Evolutionary conservation across 352 stramenopile species (phyloP).

Genomic region (Globisporangium spiculum): DNA sequence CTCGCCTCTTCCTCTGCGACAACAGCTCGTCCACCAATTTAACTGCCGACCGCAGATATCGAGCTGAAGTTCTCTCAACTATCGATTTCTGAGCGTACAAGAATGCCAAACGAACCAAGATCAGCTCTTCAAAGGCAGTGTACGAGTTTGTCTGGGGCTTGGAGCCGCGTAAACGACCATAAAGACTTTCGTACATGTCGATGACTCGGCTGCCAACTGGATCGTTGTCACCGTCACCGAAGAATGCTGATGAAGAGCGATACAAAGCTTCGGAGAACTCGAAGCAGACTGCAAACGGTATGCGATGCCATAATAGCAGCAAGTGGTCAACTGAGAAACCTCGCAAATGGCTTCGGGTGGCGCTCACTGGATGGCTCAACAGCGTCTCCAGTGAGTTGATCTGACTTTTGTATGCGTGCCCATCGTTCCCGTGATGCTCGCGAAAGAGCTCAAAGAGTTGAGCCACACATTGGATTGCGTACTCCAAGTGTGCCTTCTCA

Average conservation of each 20-base stretch:
- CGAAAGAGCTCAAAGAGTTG: constrained; percentile 39
- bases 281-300: constrained; percentile 61
- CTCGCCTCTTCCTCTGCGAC: constrained; percentile 19
- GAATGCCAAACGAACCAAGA: constrained; percentile 53
- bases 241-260: constrained; percentile 18
- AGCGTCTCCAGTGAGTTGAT: constrained; percentile 7
- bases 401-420: background rate
- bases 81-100: constrained; percentile 30
- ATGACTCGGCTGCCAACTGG: constrained; percentile 16
- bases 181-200: constrained; percentile 58
- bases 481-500: constrained; percentile 38
- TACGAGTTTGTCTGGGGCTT: constrained; percentile 31
- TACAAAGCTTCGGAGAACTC: constrained; percentile 65
- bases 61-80: background rate
- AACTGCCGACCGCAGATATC: constrained; percentile 24
- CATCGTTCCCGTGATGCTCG: constrained; percentile 18
- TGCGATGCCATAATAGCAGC: constrained; percentile 49
- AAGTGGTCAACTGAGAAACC: constrained; percentile 23
- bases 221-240: constrained; percentile 3
- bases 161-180: constrained; percentile 37
- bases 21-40: constrained; percentile 33
- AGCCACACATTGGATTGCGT: constrained; percentile 24
- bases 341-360: no score
- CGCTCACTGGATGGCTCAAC: background rate
- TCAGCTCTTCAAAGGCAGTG: constrained; percentile 44